Conservation (phyloP, 2,329 filamentous ascomycete species). For the Pyrenochaeta sp. region DNA sequence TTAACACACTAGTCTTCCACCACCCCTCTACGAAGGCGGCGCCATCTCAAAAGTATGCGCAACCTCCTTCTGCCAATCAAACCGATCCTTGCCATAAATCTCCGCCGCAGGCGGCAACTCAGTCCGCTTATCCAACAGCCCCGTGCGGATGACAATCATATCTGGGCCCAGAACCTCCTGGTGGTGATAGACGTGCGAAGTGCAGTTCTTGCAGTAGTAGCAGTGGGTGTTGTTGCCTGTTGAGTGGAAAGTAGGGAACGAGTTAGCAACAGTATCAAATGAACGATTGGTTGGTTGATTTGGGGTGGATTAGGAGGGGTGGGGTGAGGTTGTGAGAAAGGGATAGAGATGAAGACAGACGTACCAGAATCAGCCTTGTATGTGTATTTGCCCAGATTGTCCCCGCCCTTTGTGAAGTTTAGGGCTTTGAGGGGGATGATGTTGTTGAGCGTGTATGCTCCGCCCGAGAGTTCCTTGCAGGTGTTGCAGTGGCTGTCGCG, state of each 20-base stretch:
- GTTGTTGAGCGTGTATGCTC: conserved; percentile 62
- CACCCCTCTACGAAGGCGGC: conserved; percentile 46
- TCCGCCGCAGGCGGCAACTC: conserved; percentile 61
- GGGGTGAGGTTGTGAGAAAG: background rate
- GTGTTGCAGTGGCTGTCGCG: conserved; percentile 64
- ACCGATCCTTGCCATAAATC: conserved; percentile 62
- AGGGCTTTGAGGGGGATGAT: conserved; percentile 59
- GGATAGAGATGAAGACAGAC: conserved; percentile 3
- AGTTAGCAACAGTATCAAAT: no score
- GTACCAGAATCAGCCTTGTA: conserved; percentile 64
- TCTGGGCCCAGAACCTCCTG: conserved; percentile 60
- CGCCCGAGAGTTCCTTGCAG: conserved; percentile 62
- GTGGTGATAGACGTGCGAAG: conserved; percentile 63
- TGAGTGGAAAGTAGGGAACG: background rate
- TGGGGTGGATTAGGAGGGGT: background rate
- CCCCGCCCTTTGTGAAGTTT: conserved; percentile 60
- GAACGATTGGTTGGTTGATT: no score
- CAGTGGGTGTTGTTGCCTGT: conserved; percentile 62
- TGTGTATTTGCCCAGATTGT: conserved; percentile 58
- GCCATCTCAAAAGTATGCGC: conserved; percentile 55
- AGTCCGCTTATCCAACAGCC: conserved; percentile 54
- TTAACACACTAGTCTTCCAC: background rate
- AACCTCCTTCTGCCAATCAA: conserved; percentile 62
- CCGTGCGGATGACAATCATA: conserved; percentile 62
- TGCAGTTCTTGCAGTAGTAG: conserved; percentile 66